Evolutionary conservation across 805 yeast genomes (phyloP), one percentile per base, ranked within the genome.

Genomic region (Metahyphopichia silvanorum): DNA sequence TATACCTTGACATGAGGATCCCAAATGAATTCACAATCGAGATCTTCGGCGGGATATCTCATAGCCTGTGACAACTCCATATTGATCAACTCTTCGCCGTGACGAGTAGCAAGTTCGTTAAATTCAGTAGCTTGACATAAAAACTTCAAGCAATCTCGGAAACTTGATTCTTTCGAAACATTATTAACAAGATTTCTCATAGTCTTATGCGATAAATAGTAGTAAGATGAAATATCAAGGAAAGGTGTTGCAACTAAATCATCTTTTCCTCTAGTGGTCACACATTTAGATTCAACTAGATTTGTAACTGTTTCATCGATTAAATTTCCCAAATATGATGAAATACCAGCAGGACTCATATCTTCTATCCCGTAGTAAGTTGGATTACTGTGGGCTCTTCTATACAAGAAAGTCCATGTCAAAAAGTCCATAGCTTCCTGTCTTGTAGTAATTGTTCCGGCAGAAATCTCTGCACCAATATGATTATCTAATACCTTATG

Each of bases 171-270:
- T 6, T 61, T 61, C 21, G 55, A 53, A 12, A 85, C 70, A 33
- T 75, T 74, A 11, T 62, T 63, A 36, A 86, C 60, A 33, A 91
- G 65, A 35, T 72, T 76, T 37, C 96, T 69, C 40, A 93, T 76
- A 0, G 98, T 89, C 55, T 78, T 78, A 58, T 93, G 98, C 1
- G 96, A 87, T 47, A 93, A 69, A 63, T 93, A 93, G 59, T 93
- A 93, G 60, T 84, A 93, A 2, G 97, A 87, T 1, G 96, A 75
- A 25, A 93, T 86, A 40, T 79, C 76, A 60, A 93, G 69, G 53
- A 79, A 88, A 13, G 95, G 86, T 0, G 98, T 88, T 6, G 96
- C 73, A 21, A 79, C 47, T 16, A 65, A 58, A 31, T 66, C 69
- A 29, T 71, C 72, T 14, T 69, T 71, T 23, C 68, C 69, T 1